A percentile compares a stretch with the other conserved stretches of the same genome.
These are phyloP conservation scores for Populus nigra DNA, from an alignment of 345 rosid species.

Conservation along the genomic window DNA sequence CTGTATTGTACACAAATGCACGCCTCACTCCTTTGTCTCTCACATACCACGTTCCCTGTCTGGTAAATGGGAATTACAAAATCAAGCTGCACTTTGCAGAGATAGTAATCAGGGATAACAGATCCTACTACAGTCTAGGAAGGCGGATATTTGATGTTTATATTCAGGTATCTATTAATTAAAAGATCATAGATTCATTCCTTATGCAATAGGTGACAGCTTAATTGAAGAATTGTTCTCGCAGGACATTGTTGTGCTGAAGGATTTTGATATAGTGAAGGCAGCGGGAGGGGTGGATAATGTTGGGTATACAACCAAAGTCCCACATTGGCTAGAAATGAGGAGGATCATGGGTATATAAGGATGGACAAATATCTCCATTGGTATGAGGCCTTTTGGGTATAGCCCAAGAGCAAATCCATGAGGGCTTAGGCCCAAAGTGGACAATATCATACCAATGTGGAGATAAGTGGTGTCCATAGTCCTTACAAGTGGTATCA, in stretches of 20 bases:
- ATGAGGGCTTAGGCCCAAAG: too few species aligned
- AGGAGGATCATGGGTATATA: too few species aligned
- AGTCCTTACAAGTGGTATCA: too few species aligned
- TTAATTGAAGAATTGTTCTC: background rate
- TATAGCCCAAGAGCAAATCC: too few species aligned
- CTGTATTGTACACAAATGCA: too few species aligned
- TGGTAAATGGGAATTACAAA: conserved; percentile 44
- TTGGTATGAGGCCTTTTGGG: too few species aligned
- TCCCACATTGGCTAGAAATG: too few species aligned
- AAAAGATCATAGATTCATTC: background rate
- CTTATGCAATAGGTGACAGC: background rate
- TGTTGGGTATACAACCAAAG: too few species aligned
- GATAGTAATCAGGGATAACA: conserved; percentile 46
- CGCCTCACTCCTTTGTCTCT: too few species aligned
- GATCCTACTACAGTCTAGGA: conserved; percentile 44
- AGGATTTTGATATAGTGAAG: conserved; percentile 16
- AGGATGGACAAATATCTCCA: too few species aligned
- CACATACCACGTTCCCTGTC: background rate
- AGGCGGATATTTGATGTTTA: conserved; percentile 60
- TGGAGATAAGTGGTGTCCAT: too few species aligned
- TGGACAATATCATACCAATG: too few species aligned
- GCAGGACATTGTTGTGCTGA: conserved; percentile 15
- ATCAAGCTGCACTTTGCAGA: conserved; percentile 55
- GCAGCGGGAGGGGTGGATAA: background rate
- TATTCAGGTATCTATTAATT: conserved; percentile 41